Base-by-base conservation (phyloP, 2,329 filamentous ascomycete species). In the Talaromyces sp. region DNA sequence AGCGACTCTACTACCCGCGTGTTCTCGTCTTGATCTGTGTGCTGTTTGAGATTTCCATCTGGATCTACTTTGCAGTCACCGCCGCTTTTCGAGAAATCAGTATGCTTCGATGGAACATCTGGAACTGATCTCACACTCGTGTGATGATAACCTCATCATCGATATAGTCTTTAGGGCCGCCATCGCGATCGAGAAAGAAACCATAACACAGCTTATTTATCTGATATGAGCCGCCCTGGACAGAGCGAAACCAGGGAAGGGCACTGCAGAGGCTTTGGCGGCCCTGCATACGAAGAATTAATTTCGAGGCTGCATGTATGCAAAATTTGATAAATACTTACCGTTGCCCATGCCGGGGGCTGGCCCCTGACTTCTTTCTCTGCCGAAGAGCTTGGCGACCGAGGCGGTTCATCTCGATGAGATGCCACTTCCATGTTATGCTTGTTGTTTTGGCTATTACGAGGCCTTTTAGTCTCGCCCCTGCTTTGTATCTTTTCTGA, bases 251-350 rank as follows among this genome's bases (percentile, higher is more conserved):
- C 73, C 86, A 89, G 0, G 82, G 80, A 0, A 90, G 69, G 0
- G 86, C 81, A 68, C 90, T 86, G 66, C 84, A 89, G 0, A 92
- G 75, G 14, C 83, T 82, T 63, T 86, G 83, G 3, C 88, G 81
- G 39, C 75, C 75, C 68, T 73, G 21, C 2, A 39, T 57, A n/a
- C 37, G 28, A 6, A 25, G 35, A 25, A 3, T 60, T 28, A 50
- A 52, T 42, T 11, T 37, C 14, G 33, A 12, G 52, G 23, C 18
- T 31, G 42, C 28, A 39, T 12, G 31, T 33, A 12, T 9, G 35
- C 11, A n/a, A 14, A 31, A 8, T 25, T 1, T 12, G 18, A 12
- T 14, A 11, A 7, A 23, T 56, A 62, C 66, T 28, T 64, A 73
- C 77, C 5, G 83, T 76, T 0, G 86, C 80, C 84, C 85, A 89